A percentile compares a stretch with the other conserved stretches of the same genome.
These are phyloP conservation scores for Gracilaria domingensis DNA, from an alignment of 23 red algal genomes.

Conservation along the genomic window DNA sequence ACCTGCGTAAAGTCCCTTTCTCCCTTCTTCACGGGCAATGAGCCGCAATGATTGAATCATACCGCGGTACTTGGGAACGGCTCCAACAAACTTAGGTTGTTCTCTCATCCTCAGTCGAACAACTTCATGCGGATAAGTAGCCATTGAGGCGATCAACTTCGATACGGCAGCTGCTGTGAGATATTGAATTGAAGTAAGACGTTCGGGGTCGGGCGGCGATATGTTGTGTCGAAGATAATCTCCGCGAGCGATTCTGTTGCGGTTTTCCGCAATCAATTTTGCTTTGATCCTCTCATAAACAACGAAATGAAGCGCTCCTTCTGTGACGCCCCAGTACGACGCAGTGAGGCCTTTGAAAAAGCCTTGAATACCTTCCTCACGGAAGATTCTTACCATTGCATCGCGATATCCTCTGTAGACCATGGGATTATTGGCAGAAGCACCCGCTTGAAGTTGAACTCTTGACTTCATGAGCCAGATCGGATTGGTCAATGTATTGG, in stretches of 20 bases:
- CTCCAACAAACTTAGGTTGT: constrained; percentile 82
- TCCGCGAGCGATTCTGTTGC: constrained; percentile 46
- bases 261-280: constrained; percentile 65
- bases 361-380: constrained; percentile 90
- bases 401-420: constrained; percentile 92
- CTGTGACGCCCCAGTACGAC: constrained; percentile 96
- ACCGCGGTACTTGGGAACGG: constrained; percentile 85
- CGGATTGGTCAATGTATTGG: constrained; percentile 98
- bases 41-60: constrained; percentile 86
- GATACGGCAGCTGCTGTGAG: constrained; percentile 79
- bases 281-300: constrained; percentile 95
- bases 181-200: constrained; percentile 82
- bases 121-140: constrained; percentile 99
- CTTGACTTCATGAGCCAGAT: constrained; percentile 99
- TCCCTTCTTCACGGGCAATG: constrained; percentile 94
- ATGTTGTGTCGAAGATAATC: constrained; percentile 31
- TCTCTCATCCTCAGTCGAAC: constrained; percentile 97
- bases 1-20: constrained; percentile 90
- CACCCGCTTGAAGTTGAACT: constrained; percentile 95
- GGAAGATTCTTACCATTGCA: constrained; percentile 86
- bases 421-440: constrained; percentile 60
- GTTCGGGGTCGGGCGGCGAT: constrained; percentile 50
- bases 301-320: constrained; percentile 96
- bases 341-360: constrained; percentile 96
- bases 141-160: constrained; percentile 86